Base-by-base conservation (phyloP, 768 basidiomycete genomes). In the Astraeus odoratus region DNA sequence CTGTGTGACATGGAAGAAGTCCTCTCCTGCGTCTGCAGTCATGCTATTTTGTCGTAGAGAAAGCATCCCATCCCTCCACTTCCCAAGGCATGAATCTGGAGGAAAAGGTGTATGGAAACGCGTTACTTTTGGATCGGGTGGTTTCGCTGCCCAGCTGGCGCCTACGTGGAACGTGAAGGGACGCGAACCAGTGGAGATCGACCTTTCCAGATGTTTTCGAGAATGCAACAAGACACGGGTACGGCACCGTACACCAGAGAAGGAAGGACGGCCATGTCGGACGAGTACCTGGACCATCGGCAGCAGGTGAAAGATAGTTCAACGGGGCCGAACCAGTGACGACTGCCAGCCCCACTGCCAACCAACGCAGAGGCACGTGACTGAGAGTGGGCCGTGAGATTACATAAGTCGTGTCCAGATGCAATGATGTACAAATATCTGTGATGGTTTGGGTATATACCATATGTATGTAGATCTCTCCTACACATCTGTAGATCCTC, bases 141-240 rank as follows among this genome's bases (percentile, higher is more conserved):
- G 78, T 59, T 91, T 91, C 33, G 79, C 80, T 23, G 79, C 80
- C 82, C 86, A 92, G 61, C 84, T 83, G 13, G 76, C 75, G 42
- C 83, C 87, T 29, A 89, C 69, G 55, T 88, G 79, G 60, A 92
- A 89, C 26, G 66, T 77, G 58, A 81, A 91, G 5, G 84, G 74
- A 16, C 70, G 68, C 13, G 70, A 61, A 20, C 60, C 37, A 5
- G 56, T 55, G 3, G 62, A 62, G n/a, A 13, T 48, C 29, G 46
- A 46, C n/a, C 34, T 57, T 57, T 31, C 46, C 19, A 5, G 51
- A 50, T 20, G 37, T 35, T 22, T 27, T 30, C 22, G 9, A 16
- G 27, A 40, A 26, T 9, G 20, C 3, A 29, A 27, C 16, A 31
- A 31, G 33, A 12, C 46, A 16, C 26, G 23, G 25, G 37, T 22